These are phyloP conservation scores for Tagetes erecta DNA, from an alignment of 129 eudicot species.

Conservation along the genomic window DNA sequence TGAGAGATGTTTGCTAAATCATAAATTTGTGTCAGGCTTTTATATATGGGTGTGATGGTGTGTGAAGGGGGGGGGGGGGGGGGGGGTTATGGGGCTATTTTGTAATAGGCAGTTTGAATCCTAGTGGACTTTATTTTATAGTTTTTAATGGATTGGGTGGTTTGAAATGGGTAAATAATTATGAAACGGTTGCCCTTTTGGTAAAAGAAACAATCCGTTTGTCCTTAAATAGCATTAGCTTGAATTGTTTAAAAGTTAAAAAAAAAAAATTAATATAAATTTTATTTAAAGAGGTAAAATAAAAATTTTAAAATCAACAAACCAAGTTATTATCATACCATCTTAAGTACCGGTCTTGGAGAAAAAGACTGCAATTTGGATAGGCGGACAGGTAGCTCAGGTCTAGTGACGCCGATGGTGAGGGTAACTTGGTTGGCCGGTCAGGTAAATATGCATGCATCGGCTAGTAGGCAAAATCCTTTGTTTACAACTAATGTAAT, in stretches of 20 bases:
- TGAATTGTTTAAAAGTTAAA: neutral
- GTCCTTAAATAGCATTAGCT: conserved; percentile 17
- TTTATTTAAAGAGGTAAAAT: neutral
- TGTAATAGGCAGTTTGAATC: conserved; percentile 20
- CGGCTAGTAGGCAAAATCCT: no score
- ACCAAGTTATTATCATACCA: no score
- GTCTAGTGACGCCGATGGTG: no score
- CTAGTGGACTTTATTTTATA: conserved; percentile 10
- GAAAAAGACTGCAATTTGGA: no score
- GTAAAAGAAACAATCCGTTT: neutral
- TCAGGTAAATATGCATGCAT: no score
- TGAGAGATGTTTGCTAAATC: conserved; percentile 33
- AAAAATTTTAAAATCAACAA: no score
- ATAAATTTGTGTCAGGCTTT: conserved; percentile 35
- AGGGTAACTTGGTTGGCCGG: no score
- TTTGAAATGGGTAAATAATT: conserved; percentile 18
- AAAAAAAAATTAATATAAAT: neutral
- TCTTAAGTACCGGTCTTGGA: no score
- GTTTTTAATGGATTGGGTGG: conserved; percentile 20
- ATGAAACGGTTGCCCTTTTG: conserved; percentile 14
- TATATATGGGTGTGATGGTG: conserved; percentile 29
- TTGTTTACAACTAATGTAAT: no score
- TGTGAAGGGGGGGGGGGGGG: neutral
- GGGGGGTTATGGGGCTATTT: neutral
- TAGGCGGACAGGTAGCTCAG: no score